A percentile compares a stretch with the other conserved stretches of the same genome.
phyloP scores from a whole-genome alignment of 208 protist genomes.

The Vickermania ingenoplastis region DNA sequence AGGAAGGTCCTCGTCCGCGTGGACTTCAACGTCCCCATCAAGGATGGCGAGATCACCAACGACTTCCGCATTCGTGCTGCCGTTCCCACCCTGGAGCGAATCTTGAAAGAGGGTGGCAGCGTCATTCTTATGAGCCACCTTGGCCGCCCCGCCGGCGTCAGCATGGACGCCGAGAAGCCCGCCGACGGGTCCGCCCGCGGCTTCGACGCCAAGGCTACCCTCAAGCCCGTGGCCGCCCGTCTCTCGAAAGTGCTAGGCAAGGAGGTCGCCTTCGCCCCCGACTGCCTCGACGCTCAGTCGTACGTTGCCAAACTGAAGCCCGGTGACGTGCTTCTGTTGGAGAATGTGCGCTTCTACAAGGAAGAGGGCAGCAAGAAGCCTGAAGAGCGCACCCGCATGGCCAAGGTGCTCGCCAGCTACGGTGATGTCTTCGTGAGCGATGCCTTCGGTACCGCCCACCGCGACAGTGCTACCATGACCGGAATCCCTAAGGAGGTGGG shows the following conservation, averaged over 20 bases:
- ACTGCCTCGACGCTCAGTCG: slow-evolving; percentile 65
- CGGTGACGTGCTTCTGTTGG: slow-evolving; percentile 95
- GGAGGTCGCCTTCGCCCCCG: slow-evolving; percentile 65
- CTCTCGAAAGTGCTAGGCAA: slow-evolving; percentile 86
- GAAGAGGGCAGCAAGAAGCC: slow-evolving; percentile 93
- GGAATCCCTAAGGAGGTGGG: slow-evolving; percentile 78
- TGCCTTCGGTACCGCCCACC: slow-evolving; percentile 98
- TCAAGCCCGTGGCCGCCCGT: slow-evolving; percentile 85
- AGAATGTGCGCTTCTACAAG: slow-evolving; percentile 99
- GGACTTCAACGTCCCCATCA: slow-evolving; percentile 98
- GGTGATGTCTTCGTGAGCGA: slow-evolving; percentile 99
- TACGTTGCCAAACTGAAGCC: slow-evolving; percentile 35
- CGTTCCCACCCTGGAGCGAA: slow-evolving; percentile 89
- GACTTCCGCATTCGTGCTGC: slow-evolving; percentile 92
- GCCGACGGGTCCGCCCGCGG: slow-evolving; percentile 22
- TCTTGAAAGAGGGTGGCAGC: slow-evolving; percentile 31
- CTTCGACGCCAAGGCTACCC: slow-evolving; percentile 79
- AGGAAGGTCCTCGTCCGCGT: slow-evolving; percentile 95
- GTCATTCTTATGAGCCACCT: slow-evolving; percentile 90
- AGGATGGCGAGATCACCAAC: slow-evolving; percentile 93
- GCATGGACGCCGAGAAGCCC: slow-evolving; percentile 11
- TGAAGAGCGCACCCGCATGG: slow-evolving; percentile 76
- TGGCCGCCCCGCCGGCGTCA: slow-evolving; percentile 91
- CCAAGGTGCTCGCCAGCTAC: slow-evolving; percentile 81
- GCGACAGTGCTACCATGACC: slow-evolving; percentile 90